Base-by-base conservation (phyloP, 164 flowering plant genomes). In the Berberis thunbergii region DNA sequence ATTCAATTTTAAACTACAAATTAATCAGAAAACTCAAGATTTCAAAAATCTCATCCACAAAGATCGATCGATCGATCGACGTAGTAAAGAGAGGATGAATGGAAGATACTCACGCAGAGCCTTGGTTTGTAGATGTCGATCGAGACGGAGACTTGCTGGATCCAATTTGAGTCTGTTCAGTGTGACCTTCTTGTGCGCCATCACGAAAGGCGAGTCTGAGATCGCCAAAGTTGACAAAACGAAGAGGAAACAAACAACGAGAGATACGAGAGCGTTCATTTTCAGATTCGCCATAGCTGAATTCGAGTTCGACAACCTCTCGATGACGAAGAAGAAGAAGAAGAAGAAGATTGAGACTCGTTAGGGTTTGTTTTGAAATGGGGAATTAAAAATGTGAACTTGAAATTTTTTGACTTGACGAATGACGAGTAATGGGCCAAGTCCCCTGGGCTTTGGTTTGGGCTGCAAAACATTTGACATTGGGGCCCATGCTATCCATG, bases 181-280 rank as follows among this genome's bases (percentile, higher is more conserved):
- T 46, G 81, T 63, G 56, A 87, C 92, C 78, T 93, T 93, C 92
- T 93, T 93, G 83, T 93, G 92, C 1, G 86, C 97, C 1, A 90
- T 83, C 45, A 93, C 76, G 80, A 93, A 88, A 3, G 97, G 96
- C 1, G 75, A 78, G 38, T 90, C 92, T 1, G 88, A 78, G 70
- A 63, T 64, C 6, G 81, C 83, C 12, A 69, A 53, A 39, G 73
- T 50, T 13, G 6, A 57, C 5, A 87, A 49, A 49, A 49, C 41
- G 7, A 57, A 10, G 42, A 79, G 41, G 26, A 78, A 55, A 55
- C 60, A 67, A 1, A 46, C 64, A 62, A 73, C 26, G 54, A 71
- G 57, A 59, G 71, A n/a, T 39, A 49, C 49, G 26, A 26, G 2
- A 63, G 66, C 67, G 41, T 54, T 26, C 26, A 26, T 26, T 26